Evolutionary conservation across 768 basidiomycete species (phyloP), one percentile per base, ranked within the genome.

Genomic region (Austroboletus festivus): DNA sequence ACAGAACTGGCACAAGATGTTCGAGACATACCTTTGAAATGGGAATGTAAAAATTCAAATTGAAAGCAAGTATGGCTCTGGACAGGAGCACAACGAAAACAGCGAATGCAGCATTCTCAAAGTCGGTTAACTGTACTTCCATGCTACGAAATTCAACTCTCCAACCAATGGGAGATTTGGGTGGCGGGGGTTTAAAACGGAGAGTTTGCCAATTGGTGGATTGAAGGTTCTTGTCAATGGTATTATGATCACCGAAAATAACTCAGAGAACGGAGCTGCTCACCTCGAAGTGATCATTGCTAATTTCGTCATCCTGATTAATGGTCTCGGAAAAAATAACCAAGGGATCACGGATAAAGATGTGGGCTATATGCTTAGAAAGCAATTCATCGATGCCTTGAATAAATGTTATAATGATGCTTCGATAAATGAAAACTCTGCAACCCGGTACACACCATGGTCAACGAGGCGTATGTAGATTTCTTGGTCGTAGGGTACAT

Each of bases 141-240:
- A 98, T 98, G 65, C 89, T 92, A 48, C 96, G 78, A 71, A 99
- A 99, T 66, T 99, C 96, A 5, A 98, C 95, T 34, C 96, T 79
- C 96, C 96, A 99, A 26, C 95, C 96, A 46, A 98, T 97, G 7
- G 82, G 67, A 5, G 95, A 93, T 46, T 89, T 85, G 5, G 90
- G 85, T 22, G 96, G 95, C 12, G 96, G 96, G 3, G 96, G 96
- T 66, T 99, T 99, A 80, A 99, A 99, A 41, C 96, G 82, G 26
- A 99, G 75, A 0, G 96, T 97, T 71, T 99, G 96, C 96, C 96
- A 99, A 62, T 99, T 99, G 4, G 96, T 99, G 2, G 96, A 98
- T 80, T 99, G 96, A 21, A 99, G 86, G 61, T 97, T 98, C 89
- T 95, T 66, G 1, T 5, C 42, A 34, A 37, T 3, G 9, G 22